Base-by-base conservation (phyloP, 2,329 filamentous ascomycete genomes). In the Chaetomiaceae sp. region DNA sequence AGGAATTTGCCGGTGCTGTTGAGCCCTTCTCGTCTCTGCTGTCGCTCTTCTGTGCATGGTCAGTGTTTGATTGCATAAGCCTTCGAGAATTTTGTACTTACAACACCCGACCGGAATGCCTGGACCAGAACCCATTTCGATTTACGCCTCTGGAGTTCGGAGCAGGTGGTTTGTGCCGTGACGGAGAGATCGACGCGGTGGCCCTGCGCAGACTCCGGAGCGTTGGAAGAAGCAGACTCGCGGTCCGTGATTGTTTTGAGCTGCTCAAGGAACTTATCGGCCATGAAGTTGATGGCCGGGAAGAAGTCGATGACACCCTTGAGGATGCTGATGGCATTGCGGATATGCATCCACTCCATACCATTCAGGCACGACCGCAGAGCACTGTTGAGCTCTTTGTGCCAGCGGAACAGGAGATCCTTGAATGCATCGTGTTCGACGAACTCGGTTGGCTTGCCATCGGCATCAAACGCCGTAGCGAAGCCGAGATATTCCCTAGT, bases 341-440 rank as follows among this genome's bases (percentile, higher is more conserved):
- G 85, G 66, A 97, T 95, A 68, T 96, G 91, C 87, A 96, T 96
- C 81, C 94, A 99, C 70, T 97, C 92, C 29, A 82, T 84, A 25
- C 86, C 86, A 16, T 83, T 82, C 42, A 99, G 77, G 66, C 92
- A 96, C 33, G 80, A 80, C 66, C 90, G 91, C 50, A 99, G 75
- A 2, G 92, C 89, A 45, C 75, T 81, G 62, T 87, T 87, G 38
- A 99, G 73, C 58, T 87, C 84, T 62, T 86, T 84, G 69, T 99
- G 95, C 90, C 92, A 97, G 62, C 89, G 87, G 74, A 87, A 94
- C 29, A 96, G 76, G 48, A 95, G 73, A 61, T 89, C 85, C 45
- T 90, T 85, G 74, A 95, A 99, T 50, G 90, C 84, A 59, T 91
- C 88, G 67, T 90, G 94, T 52, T 90, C 86, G 55, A 96, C 74